Evolutionary conservation across 2,329 filamentous ascomycete species (phyloP).

Genomic region (Myriosclerotinia scirpicola): DNA sequence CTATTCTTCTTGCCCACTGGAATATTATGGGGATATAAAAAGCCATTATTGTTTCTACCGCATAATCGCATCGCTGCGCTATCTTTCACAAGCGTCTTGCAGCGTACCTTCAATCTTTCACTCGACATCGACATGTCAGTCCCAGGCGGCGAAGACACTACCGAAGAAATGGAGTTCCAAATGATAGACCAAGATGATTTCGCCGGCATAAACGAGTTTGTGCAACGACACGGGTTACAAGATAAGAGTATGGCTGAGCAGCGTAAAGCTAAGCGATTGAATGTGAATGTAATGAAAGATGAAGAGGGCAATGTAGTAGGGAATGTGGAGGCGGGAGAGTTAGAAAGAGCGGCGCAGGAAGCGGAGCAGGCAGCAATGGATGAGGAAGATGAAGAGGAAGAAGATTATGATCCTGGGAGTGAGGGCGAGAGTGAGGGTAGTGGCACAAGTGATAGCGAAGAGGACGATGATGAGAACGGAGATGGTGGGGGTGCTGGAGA

Average conservation of each 20-base stretch:
- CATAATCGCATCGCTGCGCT: conserved; percentile 60
- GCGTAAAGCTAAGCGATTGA: conserved; percentile 62
- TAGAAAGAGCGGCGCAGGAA: conserved; percentile 39
- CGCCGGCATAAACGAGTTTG: conserved; percentile 61
- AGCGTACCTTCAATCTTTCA: conserved; percentile 67
- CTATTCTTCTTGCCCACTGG: conserved; percentile 66
- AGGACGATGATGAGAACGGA: conserved; percentile 44
- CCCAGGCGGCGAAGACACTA: conserved; percentile 44
- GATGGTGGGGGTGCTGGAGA: conserved; percentile 38
- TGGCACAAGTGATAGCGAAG: conserved; percentile 32
- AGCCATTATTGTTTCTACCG: conserved; percentile 64
- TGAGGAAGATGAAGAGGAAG: conserved; percentile 63
- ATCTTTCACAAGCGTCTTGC: conserved; percentile 67
- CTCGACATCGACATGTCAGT: conserved; percentile 55
- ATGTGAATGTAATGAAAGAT: conserved; percentile 53
- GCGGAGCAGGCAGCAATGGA: conserved; percentile 50
- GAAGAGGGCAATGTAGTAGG: conserved; percentile 44
- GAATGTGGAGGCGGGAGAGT: conserved; percentile 42
- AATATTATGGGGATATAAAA: conserved; percentile 70
- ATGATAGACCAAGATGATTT: conserved; percentile 73
- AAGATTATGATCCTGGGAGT: conserved; percentile 60
- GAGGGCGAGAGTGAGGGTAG: conserved; percentile 44
- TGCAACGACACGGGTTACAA: conserved; percentile 60
- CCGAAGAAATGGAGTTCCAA: conserved; percentile 63
- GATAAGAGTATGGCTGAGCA: conserved; percentile 69